Conservation (phyloP, 1,284 basidiomycete genomes). For the Cutaneotrichosporon cyanovorans region DNA sequence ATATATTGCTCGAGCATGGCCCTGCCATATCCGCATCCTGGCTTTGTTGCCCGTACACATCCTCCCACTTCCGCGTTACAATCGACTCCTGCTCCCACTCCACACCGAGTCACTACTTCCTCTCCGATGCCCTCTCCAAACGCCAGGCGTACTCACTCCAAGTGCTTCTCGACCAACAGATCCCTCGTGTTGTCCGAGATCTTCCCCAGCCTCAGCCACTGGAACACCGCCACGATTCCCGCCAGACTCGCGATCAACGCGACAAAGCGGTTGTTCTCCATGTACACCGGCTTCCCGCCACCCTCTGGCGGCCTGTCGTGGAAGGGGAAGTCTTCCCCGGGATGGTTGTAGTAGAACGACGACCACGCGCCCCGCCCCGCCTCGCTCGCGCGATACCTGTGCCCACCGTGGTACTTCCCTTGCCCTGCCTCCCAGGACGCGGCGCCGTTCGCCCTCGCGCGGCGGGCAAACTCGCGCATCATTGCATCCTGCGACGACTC, state of each 20-base stretch:
- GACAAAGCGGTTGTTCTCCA: constrained; percentile 14
- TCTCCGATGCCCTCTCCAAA: too few species aligned
- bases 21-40: too few species aligned
- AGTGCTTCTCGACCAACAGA: constrained; percentile 28
- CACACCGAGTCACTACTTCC: too few species aligned
- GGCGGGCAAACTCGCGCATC: constrained; percentile 28
- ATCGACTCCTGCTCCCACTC: too few species aligned
- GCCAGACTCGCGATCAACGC: constrained; percentile 7
- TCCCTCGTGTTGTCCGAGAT: constrained; percentile 23
- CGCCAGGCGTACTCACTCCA: constrained; percentile 41
- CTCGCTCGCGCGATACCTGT: constrained; percentile 26
- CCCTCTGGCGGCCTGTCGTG: constrained; percentile 6
- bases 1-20: too few species aligned
- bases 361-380: constrained; percentile 25
- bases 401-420: constrained; percentile 2
- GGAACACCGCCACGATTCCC: constrained; percentile 2
- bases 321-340: constrained; percentile 11
- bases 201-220: constrained; percentile 16
- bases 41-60: too few species aligned
- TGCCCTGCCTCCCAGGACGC: constrained; percentile 21
- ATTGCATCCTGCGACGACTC: constrained; percentile 16
- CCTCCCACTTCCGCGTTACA: too few species aligned
- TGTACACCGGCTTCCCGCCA: constrained; percentile 13
- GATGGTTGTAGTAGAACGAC: constrained; percentile 4
- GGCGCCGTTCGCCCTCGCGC: constrained; percentile 25